Evolutionary conservation across 371 early-diverging fungal species (phyloP), one percentile per base, ranked within the genome.

Genomic region (Mortierella sp.): DNA sequence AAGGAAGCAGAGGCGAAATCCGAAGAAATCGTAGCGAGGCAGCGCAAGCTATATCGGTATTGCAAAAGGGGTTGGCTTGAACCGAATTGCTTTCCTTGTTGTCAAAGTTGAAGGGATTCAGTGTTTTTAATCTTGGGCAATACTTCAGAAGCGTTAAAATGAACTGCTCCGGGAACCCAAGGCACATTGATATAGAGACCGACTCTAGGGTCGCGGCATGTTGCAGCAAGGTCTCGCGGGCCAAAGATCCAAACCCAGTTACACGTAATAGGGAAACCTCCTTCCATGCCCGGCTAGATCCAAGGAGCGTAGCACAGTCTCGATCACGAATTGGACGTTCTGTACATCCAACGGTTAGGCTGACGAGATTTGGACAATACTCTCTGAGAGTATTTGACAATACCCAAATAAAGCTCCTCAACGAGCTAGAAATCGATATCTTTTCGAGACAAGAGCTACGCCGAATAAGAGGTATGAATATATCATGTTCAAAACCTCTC

Each of bases 121-220:
- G 20, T 9, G 16, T 20, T n/a, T 37, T 30, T 18, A 60, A 37
- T 10, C n/a, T 30, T 8, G 61, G 61, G n/a, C 61, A 60, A 20
- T 5, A 6, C 61, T 30, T 10, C 16, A 60, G 22, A 30, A 60
- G 32, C 12, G n/a, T 32, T 24, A 57, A 30, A 57, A 57, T 16
- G 32, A 28, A 57, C 12, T 57, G 20, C n/a, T 26, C 30, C 0
- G 58, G 58, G 26, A 30, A 14, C 24, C 32, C 58, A 20, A 60
- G 39, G 39, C 61, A 60, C n/a, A 28, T 28, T 5, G 61, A 32
- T 1, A 37, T 37, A 11, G 30, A 32, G 22, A 60, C 32, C 3
- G 61, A 60, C 35, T 60, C 61, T 24, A 60, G n/a, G 32, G 61
- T 60, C 4, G 12, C 32, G 9, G 61, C 16, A n/a, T 60, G 61